Evolutionary conservation across 192 early-diverging fungal species (phyloP).

Genomic region (Chytriomyces sp.): DNA sequence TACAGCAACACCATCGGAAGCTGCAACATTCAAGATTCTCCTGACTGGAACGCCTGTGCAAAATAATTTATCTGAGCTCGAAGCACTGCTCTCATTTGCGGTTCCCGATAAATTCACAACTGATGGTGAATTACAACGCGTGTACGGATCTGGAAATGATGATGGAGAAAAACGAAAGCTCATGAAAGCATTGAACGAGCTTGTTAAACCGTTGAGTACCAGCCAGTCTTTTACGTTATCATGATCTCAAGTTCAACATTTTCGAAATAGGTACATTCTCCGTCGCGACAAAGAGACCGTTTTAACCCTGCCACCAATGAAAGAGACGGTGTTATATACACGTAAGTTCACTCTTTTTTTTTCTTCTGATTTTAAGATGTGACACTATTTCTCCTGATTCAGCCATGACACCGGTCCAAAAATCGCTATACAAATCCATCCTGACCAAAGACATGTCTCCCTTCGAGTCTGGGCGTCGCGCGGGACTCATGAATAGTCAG

Average conservation of each 20-base stretch:
- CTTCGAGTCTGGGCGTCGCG: conserved; percentile 25
- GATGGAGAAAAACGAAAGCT: neutral
- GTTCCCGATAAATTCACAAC: conserved; percentile 24
- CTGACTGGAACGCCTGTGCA: conserved; percentile 94
- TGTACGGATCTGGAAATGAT: neutral
- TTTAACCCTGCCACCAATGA: conserved; percentile 34
- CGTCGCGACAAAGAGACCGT: conserved; percentile 35
- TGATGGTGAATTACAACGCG: neutral
- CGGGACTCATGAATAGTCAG: conserved; percentile 37
- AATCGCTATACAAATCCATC: conserved; percentile 37
- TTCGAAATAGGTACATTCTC: conserved; percentile 31
- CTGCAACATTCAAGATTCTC: conserved; percentile 49
- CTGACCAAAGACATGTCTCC: conserved; percentile 35
- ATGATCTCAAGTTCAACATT: neutral
- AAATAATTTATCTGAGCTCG: conserved; percentile 86
- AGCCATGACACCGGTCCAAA: conserved; percentile 36
- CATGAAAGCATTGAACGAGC: conserved; percentile 18
- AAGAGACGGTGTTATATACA: conserved; percentile 38
- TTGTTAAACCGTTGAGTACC: conserved; percentile 13
- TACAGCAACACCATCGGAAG: conserved; percentile 11
- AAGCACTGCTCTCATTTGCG: conserved; percentile 26
- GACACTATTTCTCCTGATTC: neutral
- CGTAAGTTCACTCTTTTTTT: conserved; percentile 16
- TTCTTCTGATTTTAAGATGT: neutral
- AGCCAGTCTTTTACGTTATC: too few species aligned